Conservation (phyloP, 768 basidiomycete species). For the Wakefieldia striispora region DNA sequence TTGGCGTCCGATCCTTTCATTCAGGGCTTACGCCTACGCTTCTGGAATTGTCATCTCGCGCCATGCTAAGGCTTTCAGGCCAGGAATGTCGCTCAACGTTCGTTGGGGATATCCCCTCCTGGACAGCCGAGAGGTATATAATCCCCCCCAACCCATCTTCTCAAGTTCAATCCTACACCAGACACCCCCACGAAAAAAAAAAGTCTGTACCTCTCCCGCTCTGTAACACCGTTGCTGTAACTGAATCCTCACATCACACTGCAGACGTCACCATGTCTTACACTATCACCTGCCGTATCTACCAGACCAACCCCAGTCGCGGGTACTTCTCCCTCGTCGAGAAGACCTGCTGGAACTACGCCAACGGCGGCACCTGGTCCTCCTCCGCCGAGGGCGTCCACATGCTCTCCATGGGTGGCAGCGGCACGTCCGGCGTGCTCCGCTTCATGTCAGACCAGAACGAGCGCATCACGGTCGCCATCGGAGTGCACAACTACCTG, state of each 20-base stretch:
- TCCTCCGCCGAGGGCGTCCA: slow-evolving; percentile 10
- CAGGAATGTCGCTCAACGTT: no score
- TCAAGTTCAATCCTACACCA: no score
- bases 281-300: background rate
- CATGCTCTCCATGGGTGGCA: slow-evolving; percentile 36
- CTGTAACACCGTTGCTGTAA: background rate
- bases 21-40: no score
- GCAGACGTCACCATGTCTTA: slow-evolving; percentile 9
- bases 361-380: slow-evolving; percentile 30
- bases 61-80: no score
- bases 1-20: no score
- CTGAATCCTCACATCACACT: background rate
- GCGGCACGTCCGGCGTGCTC: slow-evolving; percentile 39
- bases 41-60: no score
- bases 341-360: slow-evolving; percentile 5
- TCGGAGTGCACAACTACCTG: slow-evolving; percentile 39
- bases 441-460: slow-evolving; percentile 29
- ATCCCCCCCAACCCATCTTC: no score
- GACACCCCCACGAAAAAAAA: background rate
- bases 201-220: background rate
- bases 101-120: no score
- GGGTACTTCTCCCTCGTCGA: slow-evolving; percentile 4
- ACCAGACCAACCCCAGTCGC: slow-evolving; percentile 3
- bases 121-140: no score
- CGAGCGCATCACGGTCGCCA: slow-evolving; percentile 31